Conservation (phyloP, 148 eudicot species). For the Dianthus caryophyllus region DNA sequence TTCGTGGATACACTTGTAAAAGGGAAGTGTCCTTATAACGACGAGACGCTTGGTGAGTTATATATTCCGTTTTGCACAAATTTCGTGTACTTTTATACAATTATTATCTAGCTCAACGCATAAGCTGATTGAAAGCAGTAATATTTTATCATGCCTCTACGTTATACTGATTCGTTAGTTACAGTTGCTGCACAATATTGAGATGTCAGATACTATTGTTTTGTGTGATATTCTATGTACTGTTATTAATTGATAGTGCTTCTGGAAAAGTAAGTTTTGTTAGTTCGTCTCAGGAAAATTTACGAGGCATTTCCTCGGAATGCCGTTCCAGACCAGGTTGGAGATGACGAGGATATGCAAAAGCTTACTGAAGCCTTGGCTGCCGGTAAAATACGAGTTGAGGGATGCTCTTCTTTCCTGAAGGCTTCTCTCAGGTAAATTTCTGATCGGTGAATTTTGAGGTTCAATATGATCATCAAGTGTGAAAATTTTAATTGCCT, state of each 20-base stretch:
- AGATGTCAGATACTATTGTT: no score
- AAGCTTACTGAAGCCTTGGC: conserved; percentile 78
- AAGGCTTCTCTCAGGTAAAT: conserved; percentile 80
- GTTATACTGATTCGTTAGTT: no score
- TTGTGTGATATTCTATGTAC: background rate
- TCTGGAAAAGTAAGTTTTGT: conserved; percentile 27
- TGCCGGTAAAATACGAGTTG: conserved; percentile 84
- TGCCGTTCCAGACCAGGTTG: conserved; percentile 66
- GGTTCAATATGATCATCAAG: background rate
- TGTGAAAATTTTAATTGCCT: background rate
- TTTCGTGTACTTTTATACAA: background rate
- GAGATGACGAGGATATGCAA: conserved; percentile 85
- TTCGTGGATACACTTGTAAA: conserved; percentile 81
- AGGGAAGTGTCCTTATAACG: conserved; percentile 58
- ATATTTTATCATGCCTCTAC: background rate
- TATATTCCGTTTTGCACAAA: conserved; percentile 12
- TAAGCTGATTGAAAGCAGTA: conserved; percentile 4
- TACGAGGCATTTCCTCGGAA: conserved; percentile 70
- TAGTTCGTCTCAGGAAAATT: conserved; percentile 81
- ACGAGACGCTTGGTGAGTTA: conserved; percentile 65
- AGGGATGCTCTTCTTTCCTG: conserved; percentile 79
- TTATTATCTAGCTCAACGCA: background rate
- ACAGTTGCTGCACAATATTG: no score
- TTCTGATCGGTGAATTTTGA: background rate
- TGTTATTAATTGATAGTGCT: background rate